Evolutionary conservation across 768 basidiomycete genomes (phyloP).

Genomic region (Naematelia aurantialba): DNA sequence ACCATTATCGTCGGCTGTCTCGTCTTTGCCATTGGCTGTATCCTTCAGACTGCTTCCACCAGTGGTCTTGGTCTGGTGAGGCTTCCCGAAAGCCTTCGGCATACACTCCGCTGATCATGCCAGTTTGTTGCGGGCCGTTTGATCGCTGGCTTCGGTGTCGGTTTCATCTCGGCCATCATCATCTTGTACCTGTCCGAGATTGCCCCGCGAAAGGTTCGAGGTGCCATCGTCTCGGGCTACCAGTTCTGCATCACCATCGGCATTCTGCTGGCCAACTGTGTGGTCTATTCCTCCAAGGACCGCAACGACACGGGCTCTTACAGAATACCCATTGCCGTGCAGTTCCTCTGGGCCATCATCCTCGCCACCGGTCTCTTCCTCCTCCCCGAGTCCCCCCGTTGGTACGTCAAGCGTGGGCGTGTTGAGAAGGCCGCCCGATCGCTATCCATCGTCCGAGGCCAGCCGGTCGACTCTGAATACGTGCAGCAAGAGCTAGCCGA

Average conservation of each 20-base stretch:
- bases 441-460: conserved; percentile 37
- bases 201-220: conserved; percentile 46
- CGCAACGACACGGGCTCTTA: conserved; percentile 33
- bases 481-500: conserved; percentile 44
- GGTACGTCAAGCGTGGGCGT: conserved; percentile 46
- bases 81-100: background rate
- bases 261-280: conserved; percentile 43
- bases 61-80: conserved; percentile 44
- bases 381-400: conserved; percentile 50
- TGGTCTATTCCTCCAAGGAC: conserved; percentile 45
- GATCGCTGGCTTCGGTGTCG: conserved; percentile 33
- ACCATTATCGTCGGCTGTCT: conserved; percentile 38
- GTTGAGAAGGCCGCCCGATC: conserved; percentile 28
- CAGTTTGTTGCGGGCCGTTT: conserved; percentile 39
- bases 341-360: conserved; percentile 36
- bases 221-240: conserved; percentile 48
- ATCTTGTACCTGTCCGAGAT: conserved; percentile 47
- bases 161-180: conserved; percentile 40
- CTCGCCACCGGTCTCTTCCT: conserved; percentile 45
- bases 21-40: conserved; percentile 37
- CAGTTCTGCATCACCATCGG: conserved; percentile 48
- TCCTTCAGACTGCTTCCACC: conserved; percentile 38
- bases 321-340: conserved; percentile 47
- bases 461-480: conserved; percentile 37
- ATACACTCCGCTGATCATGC: background rate